Evolutionary conservation across 2,329 filamentous ascomycete species (phyloP).

Genomic region (Colletotrichum sp.): DNA sequence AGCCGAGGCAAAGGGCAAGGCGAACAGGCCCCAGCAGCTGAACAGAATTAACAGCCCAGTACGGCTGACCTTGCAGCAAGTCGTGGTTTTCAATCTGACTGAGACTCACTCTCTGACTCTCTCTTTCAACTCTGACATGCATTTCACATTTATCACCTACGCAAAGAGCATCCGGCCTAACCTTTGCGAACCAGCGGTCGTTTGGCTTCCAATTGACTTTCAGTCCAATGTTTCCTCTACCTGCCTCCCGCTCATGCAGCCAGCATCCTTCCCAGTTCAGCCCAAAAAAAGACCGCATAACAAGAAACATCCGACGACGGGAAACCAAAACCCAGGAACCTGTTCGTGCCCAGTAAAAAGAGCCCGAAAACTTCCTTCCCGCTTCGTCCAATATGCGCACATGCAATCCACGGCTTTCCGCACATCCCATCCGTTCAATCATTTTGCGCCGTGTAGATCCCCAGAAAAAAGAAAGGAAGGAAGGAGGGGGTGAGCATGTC

Average conservation of each 20-base stretch:
- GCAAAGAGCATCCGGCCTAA: not conserved
- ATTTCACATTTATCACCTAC: not conserved
- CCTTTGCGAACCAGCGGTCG: not conserved
- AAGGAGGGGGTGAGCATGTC: not conserved
- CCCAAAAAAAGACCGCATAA: not conserved
- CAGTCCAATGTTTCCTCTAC: not conserved
- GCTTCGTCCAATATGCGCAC: not conserved
- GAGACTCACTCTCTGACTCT: not conserved
- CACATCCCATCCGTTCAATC: not conserved
- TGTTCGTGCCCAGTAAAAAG: not conserved
- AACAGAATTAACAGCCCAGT: not conserved
- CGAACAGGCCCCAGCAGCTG: not conserved
- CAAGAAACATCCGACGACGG: not conserved
- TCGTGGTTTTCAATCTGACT: not conserved
- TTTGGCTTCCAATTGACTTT: not conserved
- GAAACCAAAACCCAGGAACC: not conserved
- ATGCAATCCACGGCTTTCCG: not conserved
- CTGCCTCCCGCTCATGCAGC: not conserved
- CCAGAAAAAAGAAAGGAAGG: not conserved
- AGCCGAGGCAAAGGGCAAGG: not conserved
- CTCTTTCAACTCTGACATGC: not conserved
- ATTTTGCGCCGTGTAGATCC: not conserved
- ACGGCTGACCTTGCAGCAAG: not conserved
- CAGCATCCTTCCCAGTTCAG: not conserved
- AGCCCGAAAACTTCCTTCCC: not conserved